Conservation (phyloP, 139 green algal genomes). For the Chlorella sp. region DNA sequence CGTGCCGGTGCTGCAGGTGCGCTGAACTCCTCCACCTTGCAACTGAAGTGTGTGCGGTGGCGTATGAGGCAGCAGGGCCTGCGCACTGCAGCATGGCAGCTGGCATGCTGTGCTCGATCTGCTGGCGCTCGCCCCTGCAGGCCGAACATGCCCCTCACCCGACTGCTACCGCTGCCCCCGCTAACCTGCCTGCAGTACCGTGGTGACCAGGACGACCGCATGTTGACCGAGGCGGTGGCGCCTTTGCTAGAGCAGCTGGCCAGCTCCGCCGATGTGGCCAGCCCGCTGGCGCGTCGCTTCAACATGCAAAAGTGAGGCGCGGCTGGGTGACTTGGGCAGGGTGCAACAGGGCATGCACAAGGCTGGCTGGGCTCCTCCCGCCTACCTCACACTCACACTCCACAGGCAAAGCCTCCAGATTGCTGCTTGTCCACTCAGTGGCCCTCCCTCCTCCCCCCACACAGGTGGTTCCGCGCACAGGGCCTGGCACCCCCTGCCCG, state of each 20-base stretch:
- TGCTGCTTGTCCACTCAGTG: no score
- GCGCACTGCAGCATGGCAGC: no score
- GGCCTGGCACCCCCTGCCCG: conserved; percentile 13
- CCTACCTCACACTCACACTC: no score
- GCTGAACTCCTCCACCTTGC: no score
- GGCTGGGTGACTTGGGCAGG: background rate
- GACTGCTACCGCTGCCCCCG: background rate
- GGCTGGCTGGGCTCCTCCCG: background rate
- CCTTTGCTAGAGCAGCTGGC: conserved; percentile 75
- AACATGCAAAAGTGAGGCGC: conserved; percentile 71
- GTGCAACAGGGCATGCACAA: background rate
- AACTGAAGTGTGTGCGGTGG: no score
- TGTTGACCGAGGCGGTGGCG: conserved; percentile 85
- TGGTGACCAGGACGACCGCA: conserved; percentile 77
- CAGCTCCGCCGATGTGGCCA: conserved; percentile 60
- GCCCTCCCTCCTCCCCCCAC: no score
- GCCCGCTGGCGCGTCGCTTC: conserved; percentile 73
- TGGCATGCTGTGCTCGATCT: no score
- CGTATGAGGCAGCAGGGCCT: no score
- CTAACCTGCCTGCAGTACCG: conserved; percentile 57
- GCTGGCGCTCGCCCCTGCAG: no score
- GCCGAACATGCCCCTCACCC: no score
- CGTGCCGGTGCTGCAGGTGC: conserved; percentile 85
- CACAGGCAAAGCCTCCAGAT: no score
- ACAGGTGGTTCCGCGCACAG: conserved; percentile 54